A percentile compares a stretch with the other conserved stretches of the same genome.
Conservation (phyloP, 2,329 filamentous ascomycete species). For the Metarhizium sp. region DNA sequence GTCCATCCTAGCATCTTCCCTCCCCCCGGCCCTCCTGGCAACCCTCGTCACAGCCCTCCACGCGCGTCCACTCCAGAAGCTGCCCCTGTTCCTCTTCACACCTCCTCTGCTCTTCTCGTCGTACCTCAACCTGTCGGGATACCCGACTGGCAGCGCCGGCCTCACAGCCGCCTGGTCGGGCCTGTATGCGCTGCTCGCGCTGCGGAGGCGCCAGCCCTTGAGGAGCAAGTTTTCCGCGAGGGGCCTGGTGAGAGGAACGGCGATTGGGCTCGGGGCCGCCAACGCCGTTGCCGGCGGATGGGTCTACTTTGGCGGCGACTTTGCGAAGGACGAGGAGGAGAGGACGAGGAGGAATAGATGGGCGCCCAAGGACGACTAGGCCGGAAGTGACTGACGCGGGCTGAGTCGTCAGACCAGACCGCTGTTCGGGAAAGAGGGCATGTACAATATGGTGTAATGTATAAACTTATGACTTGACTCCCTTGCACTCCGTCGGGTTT, state of each 20-base stretch:
- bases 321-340: constrained; percentile 38
- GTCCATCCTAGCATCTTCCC: constrained; percentile 34
- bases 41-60: constrained; percentile 48
- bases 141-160: constrained; percentile 46
- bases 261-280: constrained; percentile 37
- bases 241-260: constrained; percentile 39
- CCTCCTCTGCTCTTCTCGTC: constrained; percentile 33
- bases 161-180: constrained; percentile 47
- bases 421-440: no score
- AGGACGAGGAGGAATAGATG: constrained; percentile 42
- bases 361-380: constrained; percentile 20
- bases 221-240: constrained; percentile 35
- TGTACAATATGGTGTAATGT: no score
- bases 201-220: constrained; percentile 34
- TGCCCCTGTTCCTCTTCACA: constrained; percentile 43
- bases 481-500: no score
- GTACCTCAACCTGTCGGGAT: constrained; percentile 52
- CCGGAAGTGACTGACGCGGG: no score
- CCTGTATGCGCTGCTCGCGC: constrained; percentile 45
- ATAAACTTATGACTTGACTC: no score
- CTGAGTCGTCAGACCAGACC: no score
- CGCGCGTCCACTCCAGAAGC: constrained; percentile 39
- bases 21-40: constrained; percentile 45
- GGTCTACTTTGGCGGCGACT: constrained; percentile 42
- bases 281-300: constrained; percentile 42